A percentile compares a stretch with the other conserved stretches of the same genome.
These are phyloP conservation scores for Alloascoidea africana DNA, from an alignment of 805 yeast genomes.

Conservation along the genomic window DNA sequence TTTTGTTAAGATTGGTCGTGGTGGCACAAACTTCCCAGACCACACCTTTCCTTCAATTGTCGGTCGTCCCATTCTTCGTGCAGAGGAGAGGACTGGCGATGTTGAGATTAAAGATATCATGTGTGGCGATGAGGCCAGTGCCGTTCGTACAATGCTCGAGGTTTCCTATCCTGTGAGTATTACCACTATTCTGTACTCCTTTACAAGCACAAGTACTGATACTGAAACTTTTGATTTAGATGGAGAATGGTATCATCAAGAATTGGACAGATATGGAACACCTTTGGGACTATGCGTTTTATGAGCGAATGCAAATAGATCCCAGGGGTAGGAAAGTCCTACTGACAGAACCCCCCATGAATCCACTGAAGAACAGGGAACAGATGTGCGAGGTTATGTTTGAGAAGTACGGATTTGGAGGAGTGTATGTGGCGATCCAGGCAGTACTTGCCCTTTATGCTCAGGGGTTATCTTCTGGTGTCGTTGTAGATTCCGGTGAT, in stretches of 20 bases:
- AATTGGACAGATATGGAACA: constrained; percentile 99
- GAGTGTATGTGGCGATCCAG: constrained; percentile 91
- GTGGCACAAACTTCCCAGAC: constrained; percentile 95
- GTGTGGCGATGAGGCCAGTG: constrained; percentile 95
- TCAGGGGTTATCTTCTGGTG: constrained; percentile 93
- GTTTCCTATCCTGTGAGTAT: constrained; percentile 60
- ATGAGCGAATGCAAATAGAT: constrained; percentile 74
- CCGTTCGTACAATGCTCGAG: constrained; percentile 79
- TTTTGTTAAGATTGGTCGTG: constrained; percentile 92
- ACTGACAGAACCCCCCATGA: constrained; percentile 96
- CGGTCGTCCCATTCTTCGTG: constrained; percentile 92
- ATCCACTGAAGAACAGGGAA: constrained; percentile 82
- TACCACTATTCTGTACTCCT: not conserved
- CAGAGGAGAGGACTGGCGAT: constrained; percentile 76
- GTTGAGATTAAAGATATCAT: constrained; percentile 85
- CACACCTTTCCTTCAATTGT: constrained; percentile 94
- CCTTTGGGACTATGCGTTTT: constrained; percentile 94
- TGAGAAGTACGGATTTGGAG: constrained; percentile 80
- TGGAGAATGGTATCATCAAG: constrained; percentile 96
- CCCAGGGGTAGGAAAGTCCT: constrained; percentile 63
- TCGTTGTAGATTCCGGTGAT: constrained; percentile 96
- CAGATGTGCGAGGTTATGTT: constrained; percentile 87
- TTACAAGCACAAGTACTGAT: not conserved
- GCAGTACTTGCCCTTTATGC: constrained; percentile 97
- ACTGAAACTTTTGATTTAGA: too few species aligned